A percentile compares a stretch with the other conserved stretches of the same genome.
These are phyloP conservation scores for Rhizopus arrhizus DNA, from an alignment of 371 early-diverging fungal genomes.

Conservation along the genomic window DNA sequence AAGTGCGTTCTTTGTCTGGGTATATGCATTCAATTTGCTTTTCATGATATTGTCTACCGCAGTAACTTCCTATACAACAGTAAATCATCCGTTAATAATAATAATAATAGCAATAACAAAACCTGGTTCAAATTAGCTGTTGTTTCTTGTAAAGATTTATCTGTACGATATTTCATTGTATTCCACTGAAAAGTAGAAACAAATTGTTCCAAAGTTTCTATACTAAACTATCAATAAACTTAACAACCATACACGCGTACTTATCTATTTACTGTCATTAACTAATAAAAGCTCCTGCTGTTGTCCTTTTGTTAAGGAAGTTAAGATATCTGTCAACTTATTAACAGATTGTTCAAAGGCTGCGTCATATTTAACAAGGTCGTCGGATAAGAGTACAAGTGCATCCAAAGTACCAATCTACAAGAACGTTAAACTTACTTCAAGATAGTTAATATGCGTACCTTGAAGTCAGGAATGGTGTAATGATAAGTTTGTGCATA, in stretches of 20 bases:
- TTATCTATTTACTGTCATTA: slow-evolving; percentile 73
- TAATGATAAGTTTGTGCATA: slow-evolving; percentile 45
- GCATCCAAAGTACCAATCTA: slow-evolving; percentile 95
- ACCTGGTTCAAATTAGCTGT: slow-evolving; percentile 67
- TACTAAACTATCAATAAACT: neutral
- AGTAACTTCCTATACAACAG: slow-evolving; percentile 70
- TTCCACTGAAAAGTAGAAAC: slow-evolving; percentile 91
- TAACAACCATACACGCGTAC: slow-evolving; percentile 1
- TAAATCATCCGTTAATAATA: too few relatives aligned
- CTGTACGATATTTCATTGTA: slow-evolving; percentile 93
- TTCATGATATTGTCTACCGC: slow-evolving; percentile 87
- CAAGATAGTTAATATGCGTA: slow-evolving; percentile 6
- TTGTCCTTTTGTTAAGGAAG: slow-evolving; percentile 57
- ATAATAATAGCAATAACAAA: slow-evolving; percentile 7
- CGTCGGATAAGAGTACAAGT: slow-evolving; percentile 89
- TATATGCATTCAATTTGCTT: slow-evolving; percentile 82
- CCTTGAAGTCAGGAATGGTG: slow-evolving; percentile 62
- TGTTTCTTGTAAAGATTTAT: slow-evolving; percentile 87
- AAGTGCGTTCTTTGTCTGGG: slow-evolving; percentile 77
- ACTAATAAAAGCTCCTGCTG: slow-evolving; percentile 64
- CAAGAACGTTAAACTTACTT: neutral
- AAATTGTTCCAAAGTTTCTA: slow-evolving; percentile 83
- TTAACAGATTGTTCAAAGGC: slow-evolving; percentile 71
- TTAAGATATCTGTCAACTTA: slow-evolving; percentile 84
- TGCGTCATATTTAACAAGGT: slow-evolving; percentile 83